Evolutionary conservation across 1,139 yeast genomes (phyloP).

Genomic region (Komagataea norvegica): DNA sequence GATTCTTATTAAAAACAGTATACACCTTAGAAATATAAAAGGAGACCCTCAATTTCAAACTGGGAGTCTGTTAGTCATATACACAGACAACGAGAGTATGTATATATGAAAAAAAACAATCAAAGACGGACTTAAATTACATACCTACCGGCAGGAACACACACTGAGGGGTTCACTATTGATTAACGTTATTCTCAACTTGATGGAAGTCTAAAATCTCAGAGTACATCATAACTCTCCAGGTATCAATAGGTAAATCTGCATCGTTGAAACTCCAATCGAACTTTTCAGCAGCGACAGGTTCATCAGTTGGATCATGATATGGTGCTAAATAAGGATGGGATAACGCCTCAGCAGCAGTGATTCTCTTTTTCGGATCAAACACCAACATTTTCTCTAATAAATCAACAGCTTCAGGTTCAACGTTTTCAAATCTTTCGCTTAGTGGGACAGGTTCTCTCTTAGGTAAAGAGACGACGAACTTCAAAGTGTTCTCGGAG

Average conservation of each 20-base stretch:
- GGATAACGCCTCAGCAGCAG: constrained; percentile 83
- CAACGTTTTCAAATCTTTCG: constrained; percentile 80
- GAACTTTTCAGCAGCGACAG: constrained; percentile 85
- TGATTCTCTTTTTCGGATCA: constrained; percentile 90
- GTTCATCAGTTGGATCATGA: constrained; percentile 97
- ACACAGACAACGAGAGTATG: too few species aligned
- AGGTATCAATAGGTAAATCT: constrained; percentile 93
- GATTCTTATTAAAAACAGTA: not conserved
- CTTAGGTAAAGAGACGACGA: constrained; percentile 90
- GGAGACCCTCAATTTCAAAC: too few species aligned
- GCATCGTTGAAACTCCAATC: constrained; percentile 99
- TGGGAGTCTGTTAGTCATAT: too few species aligned
- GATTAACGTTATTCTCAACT: constrained; percentile 26
- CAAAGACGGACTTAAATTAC: not conserved
- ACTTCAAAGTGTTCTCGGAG: constrained; percentile 88
- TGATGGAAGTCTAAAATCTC: constrained; percentile 91
- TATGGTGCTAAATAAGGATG: constrained; percentile 96
- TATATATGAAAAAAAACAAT: not conserved
- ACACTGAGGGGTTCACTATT: constrained; percentile 1
- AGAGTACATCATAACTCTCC: constrained; percentile 99
- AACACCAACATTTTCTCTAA: constrained; percentile 87
- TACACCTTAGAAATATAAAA: not conserved
- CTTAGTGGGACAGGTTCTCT: constrained; percentile 86
- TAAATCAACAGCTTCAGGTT: constrained; percentile 87
- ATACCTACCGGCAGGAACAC: not conserved